Base-by-base conservation (phyloP, 345 rosid species). In the Aurinia saxatilis region DNA sequence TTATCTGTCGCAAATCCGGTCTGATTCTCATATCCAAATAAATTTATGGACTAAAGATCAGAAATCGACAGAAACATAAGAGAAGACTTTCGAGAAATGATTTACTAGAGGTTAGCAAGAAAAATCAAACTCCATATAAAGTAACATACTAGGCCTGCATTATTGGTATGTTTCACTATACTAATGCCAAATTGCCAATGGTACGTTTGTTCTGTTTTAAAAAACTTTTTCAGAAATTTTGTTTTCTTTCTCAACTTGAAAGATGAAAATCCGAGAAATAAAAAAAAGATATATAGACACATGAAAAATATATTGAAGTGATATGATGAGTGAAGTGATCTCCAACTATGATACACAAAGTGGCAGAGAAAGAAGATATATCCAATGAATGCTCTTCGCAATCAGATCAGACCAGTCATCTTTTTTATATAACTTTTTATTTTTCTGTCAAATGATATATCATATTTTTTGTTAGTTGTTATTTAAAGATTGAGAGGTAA, bases 351-450 rank as follows among this genome's bases (percentile, higher is more conserved):
- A 58, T 19, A 15, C 52, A 9, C 30, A 49, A n/a, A 58, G 65
- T 58, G 72, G 60, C 46, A 33, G 60, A 50, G 45, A 59, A 50
- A 60, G n/a, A n/a, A n/a, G n/a, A n/a, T n/a, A n/a, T n/a, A n/a
- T n/a, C n/a, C n/a, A 57, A 56, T 57, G 65, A 57, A 57, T 58
- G 51, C 56, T 38, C 48, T 66, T 48, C 71, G 57, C 50, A 49
- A 50, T 50, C 58, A 57, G 65, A 57, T 67, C 58, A 67, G 65
- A 65, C 72, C 50, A 57, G 44, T 40, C 58, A 3, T 15, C 35
- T 15, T 37, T 23, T 18, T 4, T 31, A 12, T 21, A 21, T 21
- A 21, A 21, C 25, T 21, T 21, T 21, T 21, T n/a, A n/a, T n/a
- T n/a, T n/a, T n/a, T 21, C 2, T 21, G 25, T 21, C 25, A 12